A percentile compares a stretch with the other conserved stretches of the same genome.
Conservation (phyloP, 495 filamentous ascomycete species). For the Aspergillus mulundensis region DNA sequence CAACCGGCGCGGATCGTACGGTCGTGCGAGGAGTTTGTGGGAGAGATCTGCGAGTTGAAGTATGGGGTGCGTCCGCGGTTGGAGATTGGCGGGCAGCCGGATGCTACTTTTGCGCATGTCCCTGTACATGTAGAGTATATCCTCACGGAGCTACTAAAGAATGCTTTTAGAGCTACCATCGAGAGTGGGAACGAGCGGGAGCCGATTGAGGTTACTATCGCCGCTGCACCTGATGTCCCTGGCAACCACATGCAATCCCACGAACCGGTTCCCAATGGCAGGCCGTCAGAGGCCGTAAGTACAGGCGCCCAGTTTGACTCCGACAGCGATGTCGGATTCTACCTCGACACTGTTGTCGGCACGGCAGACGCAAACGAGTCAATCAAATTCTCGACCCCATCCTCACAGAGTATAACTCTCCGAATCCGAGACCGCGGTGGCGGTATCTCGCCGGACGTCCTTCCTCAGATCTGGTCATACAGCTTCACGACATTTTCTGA, state of each 20-base stretch:
- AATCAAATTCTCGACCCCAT: slow-evolving; percentile 41
- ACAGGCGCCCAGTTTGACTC: slow-evolving; percentile 23
- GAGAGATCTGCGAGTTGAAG: slow-evolving; percentile 92
- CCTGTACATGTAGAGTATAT: slow-evolving; percentile 97
- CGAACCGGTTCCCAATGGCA: background rate
- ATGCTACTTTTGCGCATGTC: slow-evolving; percentile 81
- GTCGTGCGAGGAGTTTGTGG: slow-evolving; percentile 80
- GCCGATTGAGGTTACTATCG: slow-evolving; percentile 88
- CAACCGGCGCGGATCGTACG: slow-evolving; percentile 76
- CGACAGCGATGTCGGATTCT: slow-evolving; percentile 30
- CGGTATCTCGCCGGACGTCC: slow-evolving; percentile 76
- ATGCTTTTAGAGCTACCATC: slow-evolving; percentile 88
- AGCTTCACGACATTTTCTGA: slow-evolving; percentile 92
- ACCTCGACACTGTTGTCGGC: slow-evolving; percentile 29
- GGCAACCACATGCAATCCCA: slow-evolving; percentile 15
- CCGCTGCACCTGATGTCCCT: slow-evolving; percentile 66
- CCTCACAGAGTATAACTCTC: slow-evolving; percentile 85
- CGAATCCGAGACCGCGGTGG: slow-evolving; percentile 93
- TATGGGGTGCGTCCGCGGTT: slow-evolving; percentile 86
- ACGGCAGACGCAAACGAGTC: slow-evolving; percentile 33
- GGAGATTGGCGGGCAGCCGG: slow-evolving; percentile 74
- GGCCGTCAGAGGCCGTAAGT: background rate
- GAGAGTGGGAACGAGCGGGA: slow-evolving; percentile 74
- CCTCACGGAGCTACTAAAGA: slow-evolving; percentile 91
- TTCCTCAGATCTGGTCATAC: slow-evolving; percentile 91